These are phyloP conservation scores for Alopecurus myosuroides DNA, from an alignment of 176 grass and related monocot species.

Conservation along the genomic window DNA sequence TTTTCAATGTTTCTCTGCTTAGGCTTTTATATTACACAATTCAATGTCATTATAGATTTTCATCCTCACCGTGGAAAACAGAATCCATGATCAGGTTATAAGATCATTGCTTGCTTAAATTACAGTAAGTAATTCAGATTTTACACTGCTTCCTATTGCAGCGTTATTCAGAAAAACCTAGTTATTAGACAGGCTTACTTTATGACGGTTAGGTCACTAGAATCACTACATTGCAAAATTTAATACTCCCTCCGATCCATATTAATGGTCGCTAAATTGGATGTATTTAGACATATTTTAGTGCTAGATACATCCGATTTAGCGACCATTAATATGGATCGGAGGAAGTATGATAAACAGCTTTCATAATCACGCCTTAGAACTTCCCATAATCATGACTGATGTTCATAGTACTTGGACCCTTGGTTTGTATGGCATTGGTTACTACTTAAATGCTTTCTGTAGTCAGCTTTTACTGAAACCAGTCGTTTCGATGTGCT, in stretches of 20 bases:
- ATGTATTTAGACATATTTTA: no score
- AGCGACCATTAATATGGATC: no score
- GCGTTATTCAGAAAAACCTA: background rate
- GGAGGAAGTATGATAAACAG: background rate
- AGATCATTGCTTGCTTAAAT: slow-evolving; percentile 12
- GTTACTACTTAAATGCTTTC: background rate
- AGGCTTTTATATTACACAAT: background rate
- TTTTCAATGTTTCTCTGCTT: no score
- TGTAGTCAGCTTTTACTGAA: background rate
- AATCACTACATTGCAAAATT: background rate
- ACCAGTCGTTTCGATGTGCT: background rate
- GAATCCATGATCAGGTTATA: background rate
- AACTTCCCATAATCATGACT: background rate
- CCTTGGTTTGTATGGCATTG: background rate
- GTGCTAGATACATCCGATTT: no score
- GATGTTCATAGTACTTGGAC: background rate
- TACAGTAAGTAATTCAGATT: background rate
- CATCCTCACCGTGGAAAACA: background rate
- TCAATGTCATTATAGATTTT: background rate
- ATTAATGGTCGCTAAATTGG: no score
- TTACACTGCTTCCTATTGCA: background rate
- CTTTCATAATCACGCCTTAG: background rate
- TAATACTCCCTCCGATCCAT: no score
- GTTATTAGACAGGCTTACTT: background rate
- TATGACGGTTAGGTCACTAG: background rate